Percentiles rank a stretch among this genome's conserved stretches.
Conservation (phyloP, 2,329 filamentous ascomycete species). For the Penicillium brasilianum region DNA sequence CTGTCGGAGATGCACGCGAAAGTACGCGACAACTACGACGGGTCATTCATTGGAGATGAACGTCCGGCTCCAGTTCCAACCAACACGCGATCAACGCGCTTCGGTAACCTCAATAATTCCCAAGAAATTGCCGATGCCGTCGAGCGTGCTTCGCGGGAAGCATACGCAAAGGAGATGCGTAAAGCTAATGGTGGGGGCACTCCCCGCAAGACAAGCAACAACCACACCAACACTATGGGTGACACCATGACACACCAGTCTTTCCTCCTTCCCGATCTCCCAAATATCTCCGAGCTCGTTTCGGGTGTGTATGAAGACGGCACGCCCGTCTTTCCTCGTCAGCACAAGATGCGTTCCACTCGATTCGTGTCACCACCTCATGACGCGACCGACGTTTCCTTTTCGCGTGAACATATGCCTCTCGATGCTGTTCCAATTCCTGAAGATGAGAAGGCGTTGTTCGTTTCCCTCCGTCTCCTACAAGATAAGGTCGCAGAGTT, state of each 20-base stretch:
- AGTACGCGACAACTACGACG: constrained; percentile 58
- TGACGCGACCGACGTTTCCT: constrained; percentile 38
- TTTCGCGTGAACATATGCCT: constrained; percentile 49
- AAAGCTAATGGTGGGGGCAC: constrained; percentile 32
- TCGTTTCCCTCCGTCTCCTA: constrained; percentile 63
- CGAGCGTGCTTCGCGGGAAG: constrained; percentile 44
- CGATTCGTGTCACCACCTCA: constrained; percentile 59
- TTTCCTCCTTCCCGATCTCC: constrained; percentile 65
- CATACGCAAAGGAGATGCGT: constrained; percentile 39
- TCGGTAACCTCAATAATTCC: constrained; percentile 54
- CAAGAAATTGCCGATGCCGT: constrained; percentile 47
- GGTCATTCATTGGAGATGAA: constrained; percentile 57
- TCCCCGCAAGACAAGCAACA: constrained; percentile 31
- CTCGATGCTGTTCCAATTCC: constrained; percentile 63
- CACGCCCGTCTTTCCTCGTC: constrained; percentile 61
- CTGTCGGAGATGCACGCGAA: constrained; percentile 63
- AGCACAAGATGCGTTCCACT: constrained; percentile 54
- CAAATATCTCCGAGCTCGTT: constrained; percentile 66
- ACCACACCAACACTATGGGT: constrained; percentile 42
- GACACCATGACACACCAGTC: constrained; percentile 62
- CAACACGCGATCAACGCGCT: constrained; percentile 60
- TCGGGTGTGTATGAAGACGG: constrained; percentile 63
- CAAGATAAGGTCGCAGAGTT: constrained; percentile 63
- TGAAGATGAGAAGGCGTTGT: constrained; percentile 66
- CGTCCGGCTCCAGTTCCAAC: constrained; percentile 51